phyloP scores from a whole-genome alignment of 192 early-diverging fungal species.

The Cladochytrium replicatum region DNA sequence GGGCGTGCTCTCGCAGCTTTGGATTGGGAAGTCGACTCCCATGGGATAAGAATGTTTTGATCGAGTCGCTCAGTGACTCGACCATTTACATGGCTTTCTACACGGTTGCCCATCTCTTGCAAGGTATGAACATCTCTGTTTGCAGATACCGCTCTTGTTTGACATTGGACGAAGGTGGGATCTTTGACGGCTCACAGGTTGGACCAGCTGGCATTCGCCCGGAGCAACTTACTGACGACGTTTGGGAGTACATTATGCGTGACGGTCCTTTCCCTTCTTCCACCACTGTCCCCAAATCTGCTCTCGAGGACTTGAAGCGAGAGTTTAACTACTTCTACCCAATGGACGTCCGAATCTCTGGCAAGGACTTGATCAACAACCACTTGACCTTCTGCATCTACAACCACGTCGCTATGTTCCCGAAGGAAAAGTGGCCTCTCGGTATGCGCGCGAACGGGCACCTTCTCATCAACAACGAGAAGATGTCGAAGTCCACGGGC shows the following conservation, averaged over 20 bases:
- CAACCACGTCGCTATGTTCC: slow-evolving; percentile 93
- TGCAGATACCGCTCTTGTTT: too few species aligned
- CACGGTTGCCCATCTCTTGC: slow-evolving; percentile 87
- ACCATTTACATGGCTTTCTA: slow-evolving; percentile 99
- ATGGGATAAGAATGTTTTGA: slow-evolving; percentile 85
- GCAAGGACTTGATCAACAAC: slow-evolving; percentile 96
- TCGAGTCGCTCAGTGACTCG: slow-evolving; percentile 95
- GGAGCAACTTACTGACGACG: slow-evolving; percentile 83
- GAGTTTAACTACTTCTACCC: slow-evolving; percentile 99
- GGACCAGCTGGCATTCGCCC: slow-evolving; percentile 68
- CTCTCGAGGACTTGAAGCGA: slow-evolving; percentile 68
- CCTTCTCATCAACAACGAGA: slow-evolving; percentile 85
- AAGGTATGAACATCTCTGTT: slow-evolving; percentile 27
- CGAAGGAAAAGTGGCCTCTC: slow-evolving; percentile 79
- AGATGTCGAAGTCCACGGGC: slow-evolving; percentile 98
- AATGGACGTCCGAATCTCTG: slow-evolving; percentile 85
- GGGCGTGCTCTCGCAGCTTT: slow-evolving; percentile 92
- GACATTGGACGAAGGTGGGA: slow-evolving; percentile 38
- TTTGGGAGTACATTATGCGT: slow-evolving; percentile 86
- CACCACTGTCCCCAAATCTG: slow-evolving; percentile 50
- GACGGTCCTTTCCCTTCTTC: slow-evolving; percentile 48
- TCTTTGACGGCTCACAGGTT: slow-evolving; percentile 66
- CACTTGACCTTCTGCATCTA: slow-evolving; percentile 97
- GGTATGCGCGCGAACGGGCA: slow-evolving; percentile 87
- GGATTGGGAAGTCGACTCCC: slow-evolving; percentile 89